Evolutionary conservation across 352 stramenopile species (phyloP), one percentile per base, ranked within the genome.

Genomic region (Thraustotheca clavata): DNA sequence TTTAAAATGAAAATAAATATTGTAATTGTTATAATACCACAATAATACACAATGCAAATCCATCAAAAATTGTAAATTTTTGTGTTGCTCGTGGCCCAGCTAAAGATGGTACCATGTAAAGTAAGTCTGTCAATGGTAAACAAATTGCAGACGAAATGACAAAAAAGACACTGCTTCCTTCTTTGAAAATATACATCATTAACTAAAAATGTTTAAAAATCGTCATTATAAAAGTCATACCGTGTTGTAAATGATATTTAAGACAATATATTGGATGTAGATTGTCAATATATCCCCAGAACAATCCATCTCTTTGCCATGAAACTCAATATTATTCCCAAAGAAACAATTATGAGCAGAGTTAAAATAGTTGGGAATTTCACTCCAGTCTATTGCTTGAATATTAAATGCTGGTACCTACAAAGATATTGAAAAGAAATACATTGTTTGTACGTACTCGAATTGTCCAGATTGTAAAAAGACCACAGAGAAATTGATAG

Each of bases 181-280:
- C 80, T 62, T 93, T 91, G 74, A 94, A 91, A 67, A 94, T 89
- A 65, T 89, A 91, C 49, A 94, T 73, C 81, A 93, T 93, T 39
- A 94, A 77, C 72, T 93, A 80, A 4, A 35, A 54, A 32, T 40
- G 33, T 43, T 20, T 20, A 43, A 16, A 43, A 43, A 20, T 16
- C 16, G 16, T 20, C 16, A 43, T 16, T 16, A 16, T 20, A 20
- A 16, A 43, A 20, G 16, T 16, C 38, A 20, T 47, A 47, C 39
- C 39, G 39, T 47, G 39, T 47, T 47, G 39, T 27, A 47, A 24
- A 47, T 24, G 39, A 47, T 47, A 24, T 90, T 90, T 76, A 92
- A 92, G 24, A 91, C 60, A 60, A 94, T 94, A 68, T 88, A 94
- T 48, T 90, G 74, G 40, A 91, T 57, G 69, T 89, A 94, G 18